phyloP scores from a whole-genome alignment of 495 filamentous ascomycete species.

The Aspergillus steynii region DNA sequence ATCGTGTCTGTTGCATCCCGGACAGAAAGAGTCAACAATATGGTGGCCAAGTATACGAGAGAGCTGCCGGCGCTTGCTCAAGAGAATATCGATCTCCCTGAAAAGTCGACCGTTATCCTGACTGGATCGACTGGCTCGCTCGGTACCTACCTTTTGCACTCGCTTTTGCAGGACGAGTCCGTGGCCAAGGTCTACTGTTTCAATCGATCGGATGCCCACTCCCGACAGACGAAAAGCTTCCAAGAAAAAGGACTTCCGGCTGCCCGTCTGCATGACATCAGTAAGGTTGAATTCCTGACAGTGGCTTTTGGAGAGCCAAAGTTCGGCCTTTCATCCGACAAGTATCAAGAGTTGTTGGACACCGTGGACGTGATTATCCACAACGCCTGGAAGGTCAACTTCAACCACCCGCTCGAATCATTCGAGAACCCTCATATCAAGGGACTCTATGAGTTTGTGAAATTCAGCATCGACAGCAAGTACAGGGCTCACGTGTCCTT shows the following conservation, averaged over 20 bases:
- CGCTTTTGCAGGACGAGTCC: constrained; percentile 29
- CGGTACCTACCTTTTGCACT: constrained; percentile 56
- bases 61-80: constrained; percentile 21
- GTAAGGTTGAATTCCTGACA: constrained; percentile 45
- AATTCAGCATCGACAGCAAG: constrained; percentile 42
- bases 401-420: constrained; percentile 55
- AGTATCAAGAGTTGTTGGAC: constrained; percentile 37
- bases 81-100: constrained; percentile 2
- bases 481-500: constrained; percentile 53
- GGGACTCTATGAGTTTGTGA: constrained; percentile 48
- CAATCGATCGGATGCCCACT: constrained; percentile 43
- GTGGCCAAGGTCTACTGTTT: constrained; percentile 56
- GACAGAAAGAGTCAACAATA: constrained; percentile 18
- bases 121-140: constrained; percentile 62
- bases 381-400: constrained; percentile 65
- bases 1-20: constrained; percentile 14
- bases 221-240: constrained; percentile 16
- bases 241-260: constrained; percentile 14
- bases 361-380: constrained; percentile 56
- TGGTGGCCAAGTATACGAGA: constrained; percentile 21
- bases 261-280: constrained; percentile 2
- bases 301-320: constrained; percentile 45
- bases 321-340: constrained; percentile 42
- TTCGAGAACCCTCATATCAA: constrained; percentile 55
- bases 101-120: constrained; percentile 36